A percentile compares a stretch with the other conserved stretches of the same genome.
Conservation (phyloP, 2,329 filamentous ascomycete genomes). For the Fusarium hainanense region DNA sequence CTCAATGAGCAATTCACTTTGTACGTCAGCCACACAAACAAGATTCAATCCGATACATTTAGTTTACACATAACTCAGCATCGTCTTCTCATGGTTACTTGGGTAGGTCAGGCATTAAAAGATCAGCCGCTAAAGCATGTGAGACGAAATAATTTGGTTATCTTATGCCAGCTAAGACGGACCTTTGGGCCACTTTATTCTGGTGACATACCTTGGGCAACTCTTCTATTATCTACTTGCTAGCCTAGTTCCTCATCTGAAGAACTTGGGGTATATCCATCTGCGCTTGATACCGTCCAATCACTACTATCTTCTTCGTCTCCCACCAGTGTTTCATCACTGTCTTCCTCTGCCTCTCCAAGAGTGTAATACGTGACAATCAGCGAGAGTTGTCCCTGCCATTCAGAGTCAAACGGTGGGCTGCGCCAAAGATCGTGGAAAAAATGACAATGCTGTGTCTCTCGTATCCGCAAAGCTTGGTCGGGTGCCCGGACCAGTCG, state of each 20-base stretch:
- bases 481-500: not conserved
- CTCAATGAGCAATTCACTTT: not conserved
- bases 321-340: not conserved
- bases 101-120: no score
- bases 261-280: no score
- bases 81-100: no score
- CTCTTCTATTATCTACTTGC: not conserved
- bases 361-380: not conserved
- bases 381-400: not conserved
- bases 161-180: not conserved
- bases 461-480: not conserved
- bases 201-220: no score
- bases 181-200: not conserved
- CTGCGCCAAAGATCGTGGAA: not conserved
- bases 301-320: not conserved
- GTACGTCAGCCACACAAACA: not conserved
- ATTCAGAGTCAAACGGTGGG: not conserved
- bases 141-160: no score
- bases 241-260: not conserved
- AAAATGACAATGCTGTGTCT: not conserved
- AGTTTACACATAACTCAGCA: no score
- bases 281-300: not conserved
- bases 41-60: not conserved
- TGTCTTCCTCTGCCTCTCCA: not conserved
- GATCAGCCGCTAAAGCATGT: no score